These are phyloP conservation scores for Pseudogymnoascus sp. DNA, from an alignment of 2,329 filamentous ascomycete genomes.

Conservation along the genomic window DNA sequence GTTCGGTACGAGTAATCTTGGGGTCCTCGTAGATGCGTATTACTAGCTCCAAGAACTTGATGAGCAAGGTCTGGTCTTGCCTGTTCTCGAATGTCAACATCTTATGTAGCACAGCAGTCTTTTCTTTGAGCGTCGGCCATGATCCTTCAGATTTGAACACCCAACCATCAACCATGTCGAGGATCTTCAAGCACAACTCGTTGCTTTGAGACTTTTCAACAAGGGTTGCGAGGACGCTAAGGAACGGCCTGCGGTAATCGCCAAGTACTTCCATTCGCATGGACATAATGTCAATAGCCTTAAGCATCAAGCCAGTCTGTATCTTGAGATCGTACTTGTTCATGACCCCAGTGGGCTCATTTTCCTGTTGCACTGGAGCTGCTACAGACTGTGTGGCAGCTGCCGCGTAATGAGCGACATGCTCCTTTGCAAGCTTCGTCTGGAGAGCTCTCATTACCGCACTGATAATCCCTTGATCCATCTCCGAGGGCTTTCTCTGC, in stretches of 20 bases:
- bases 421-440: conserved; percentile 83
- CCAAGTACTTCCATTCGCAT: conserved; percentile 86
- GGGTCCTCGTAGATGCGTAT: conserved; percentile 98
- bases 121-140: conserved; percentile 96
- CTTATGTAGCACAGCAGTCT: conserved; percentile 97
- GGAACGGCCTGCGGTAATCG: conserved; percentile 83
- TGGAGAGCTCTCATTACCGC: conserved; percentile 91
- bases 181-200: conserved; percentile 80
- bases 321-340: conserved; percentile 73
- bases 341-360: conserved; percentile 47
- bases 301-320: conserved; percentile 86
- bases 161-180: conserved; percentile 92
- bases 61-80: conserved; percentile 72
- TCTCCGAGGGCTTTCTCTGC: conserved; percentile 71
- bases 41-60: conserved; percentile 89
- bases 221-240: conserved; percentile 87
- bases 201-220: conserved; percentile 91
- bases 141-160: conserved; percentile 92
- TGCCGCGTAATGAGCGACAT: conserved; percentile 67
- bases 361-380: conserved; percentile 35
- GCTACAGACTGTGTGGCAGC: conserved; percentile 40
- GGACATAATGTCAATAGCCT: conserved; percentile 87
- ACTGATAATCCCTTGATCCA: conserved; percentile 73
- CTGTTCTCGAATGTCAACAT: conserved; percentile 94
- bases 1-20: conserved; percentile 86